Percentiles rank a stretch among this genome's conserved stretches.
phyloP scores from a whole-genome alignment of 352 stramenopile genomes.

The Hyaloperonospora arabidopsidis region DNA sequence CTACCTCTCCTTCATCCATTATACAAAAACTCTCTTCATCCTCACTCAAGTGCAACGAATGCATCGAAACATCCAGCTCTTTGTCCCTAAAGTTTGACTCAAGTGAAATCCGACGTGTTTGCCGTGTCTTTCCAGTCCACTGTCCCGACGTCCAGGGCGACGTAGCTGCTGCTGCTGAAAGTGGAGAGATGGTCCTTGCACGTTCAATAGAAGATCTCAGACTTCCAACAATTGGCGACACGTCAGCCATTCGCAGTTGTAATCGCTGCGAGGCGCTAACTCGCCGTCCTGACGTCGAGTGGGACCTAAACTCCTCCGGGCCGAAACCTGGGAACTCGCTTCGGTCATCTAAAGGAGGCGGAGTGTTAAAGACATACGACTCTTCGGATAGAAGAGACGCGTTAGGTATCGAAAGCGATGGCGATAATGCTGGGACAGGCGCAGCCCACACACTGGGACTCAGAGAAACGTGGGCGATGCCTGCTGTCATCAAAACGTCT shows the following conservation, averaged over 20 bases:
- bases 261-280: slow-evolving; percentile 46
- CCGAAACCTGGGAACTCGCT: slow-evolving; percentile 52
- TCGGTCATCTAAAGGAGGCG: slow-evolving; percentile 19
- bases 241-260: slow-evolving; percentile 35
- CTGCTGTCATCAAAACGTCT: slow-evolving; percentile 26
- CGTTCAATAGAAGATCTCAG: slow-evolving; percentile 22
- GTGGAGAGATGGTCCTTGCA: slow-evolving; percentile 23
- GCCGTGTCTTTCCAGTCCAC: slow-evolving; percentile 18
- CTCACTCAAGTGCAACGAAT: slow-evolving; percentile 61
- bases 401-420: slow-evolving; percentile 1
- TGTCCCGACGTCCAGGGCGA: slow-evolving; percentile 23
- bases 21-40: slow-evolving; percentile 18
- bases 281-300: slow-evolving; percentile 17
- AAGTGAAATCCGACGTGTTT: slow-evolving; percentile 19
- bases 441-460: slow-evolving; percentile 31
- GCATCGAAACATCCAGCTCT: slow-evolving; percentile 60
- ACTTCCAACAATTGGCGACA: slow-evolving; percentile 52
- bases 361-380: slow-evolving; percentile 70
- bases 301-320: slow-evolving; percentile 43
- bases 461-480: slow-evolving; percentile 25
- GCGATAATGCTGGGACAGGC: slow-evolving; percentile 15
- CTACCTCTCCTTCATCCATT: slow-evolving; percentile 20
- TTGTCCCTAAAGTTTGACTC: slow-evolving; percentile 21
- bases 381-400: slow-evolving; percentile 26
- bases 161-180: slow-evolving; percentile 21